phyloP scores from a whole-genome alignment of 805 yeast genomes.

The Metschnikowia baotianmanensis region DNA sequence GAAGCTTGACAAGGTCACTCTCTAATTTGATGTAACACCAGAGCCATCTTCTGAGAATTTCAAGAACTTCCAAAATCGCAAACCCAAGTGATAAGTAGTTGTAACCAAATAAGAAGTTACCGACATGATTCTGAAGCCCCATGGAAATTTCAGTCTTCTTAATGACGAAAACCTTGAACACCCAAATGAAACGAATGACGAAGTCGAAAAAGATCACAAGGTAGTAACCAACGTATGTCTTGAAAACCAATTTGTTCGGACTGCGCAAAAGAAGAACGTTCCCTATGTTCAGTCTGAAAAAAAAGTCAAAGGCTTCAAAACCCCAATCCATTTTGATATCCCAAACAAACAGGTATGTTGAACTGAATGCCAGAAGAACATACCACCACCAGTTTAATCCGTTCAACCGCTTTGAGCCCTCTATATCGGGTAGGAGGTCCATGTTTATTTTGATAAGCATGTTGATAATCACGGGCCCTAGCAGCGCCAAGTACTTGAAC shows the following conservation, averaged over 20 bases:
- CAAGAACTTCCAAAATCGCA: slow-evolving; percentile 67
- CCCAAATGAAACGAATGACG: slow-evolving; percentile 72
- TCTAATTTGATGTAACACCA: slow-evolving; percentile 90
- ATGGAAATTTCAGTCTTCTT: slow-evolving; percentile 24
- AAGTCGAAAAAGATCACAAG: slow-evolving; percentile 61
- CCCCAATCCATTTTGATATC: slow-evolving; percentile 91
- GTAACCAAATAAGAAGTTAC: slow-evolving; percentile 33
- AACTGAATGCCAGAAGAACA: slow-evolving; percentile 51
- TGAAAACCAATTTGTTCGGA: slow-evolving; percentile 25
- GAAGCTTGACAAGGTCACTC: slow-evolving; percentile 54
- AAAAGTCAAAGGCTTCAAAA: slow-evolving; percentile 48
- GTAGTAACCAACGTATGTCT: slow-evolving; percentile 44
- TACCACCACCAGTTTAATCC: slow-evolving; percentile 43
- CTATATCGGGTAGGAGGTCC: slow-evolving; percentile 10
- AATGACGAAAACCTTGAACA: slow-evolving; percentile 49
- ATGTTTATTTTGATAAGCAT: slow-evolving; percentile 21
- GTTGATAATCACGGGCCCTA: slow-evolving; percentile 41
- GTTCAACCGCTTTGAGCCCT: slow-evolving; percentile 15
- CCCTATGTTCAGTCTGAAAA: slow-evolving; percentile 17
- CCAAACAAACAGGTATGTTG: slow-evolving; percentile 83
- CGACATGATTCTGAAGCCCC: slow-evolving; percentile 17
- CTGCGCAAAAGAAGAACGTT: slow-evolving; percentile 19
- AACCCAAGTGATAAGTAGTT: slow-evolving; percentile 52
- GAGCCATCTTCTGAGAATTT: slow-evolving; percentile 77
- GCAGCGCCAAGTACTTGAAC: slow-evolving; percentile 66